Base-by-base conservation (phyloP, 257 asterid genomes). In the Salvia rosmarinus region DNA sequence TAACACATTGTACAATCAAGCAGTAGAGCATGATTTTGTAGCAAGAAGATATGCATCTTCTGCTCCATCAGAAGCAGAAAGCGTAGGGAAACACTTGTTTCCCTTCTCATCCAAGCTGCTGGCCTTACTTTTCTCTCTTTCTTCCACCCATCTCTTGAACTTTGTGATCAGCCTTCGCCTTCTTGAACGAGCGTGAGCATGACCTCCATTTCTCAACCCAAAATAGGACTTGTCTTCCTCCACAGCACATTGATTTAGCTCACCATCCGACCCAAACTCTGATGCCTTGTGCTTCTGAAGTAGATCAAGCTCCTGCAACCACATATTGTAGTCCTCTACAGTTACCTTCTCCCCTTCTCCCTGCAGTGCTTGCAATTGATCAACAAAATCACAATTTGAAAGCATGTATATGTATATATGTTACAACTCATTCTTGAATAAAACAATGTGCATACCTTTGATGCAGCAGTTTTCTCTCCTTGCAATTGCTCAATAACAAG, bases 91-190 rank as follows among this genome's bases (percentile, higher is more conserved):
- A 12, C 82, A 70, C 20, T 75, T 80, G 55, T 40, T 64, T 20
- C 76, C 83, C 68, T 76, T 77, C 39, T 75, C 84, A 42, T 63
- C 72, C 61, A 44, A 46, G 23, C 59, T 70, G 19, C 17, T 61
- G n/a, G 4, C 52, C 68, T 67, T 68, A 66, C 19, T 50, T 56
- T 71, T 79, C 35, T 85, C 88, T 68, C 60, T 62, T 28, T 88
- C 81, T 44, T 89, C 90, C 30, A 84, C 80, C 94, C 94, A 87
- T 72, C 66, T 84, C 71, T 78, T 89, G 34, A 89, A 64, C 82
- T 85, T 85, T 5, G 68, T 70, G 2, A 89, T 64, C 23, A 89
- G 42, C 69, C 74, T 89, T 40, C 69, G 68, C 77, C 89, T 80
- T 68, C 42, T 89, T 5, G 89, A 79, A 80, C 65, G 85, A 52